Evolutionary conservation across 495 filamentous ascomycete species (phyloP).

Genomic region (Aspergillus kassunensis): DNA sequence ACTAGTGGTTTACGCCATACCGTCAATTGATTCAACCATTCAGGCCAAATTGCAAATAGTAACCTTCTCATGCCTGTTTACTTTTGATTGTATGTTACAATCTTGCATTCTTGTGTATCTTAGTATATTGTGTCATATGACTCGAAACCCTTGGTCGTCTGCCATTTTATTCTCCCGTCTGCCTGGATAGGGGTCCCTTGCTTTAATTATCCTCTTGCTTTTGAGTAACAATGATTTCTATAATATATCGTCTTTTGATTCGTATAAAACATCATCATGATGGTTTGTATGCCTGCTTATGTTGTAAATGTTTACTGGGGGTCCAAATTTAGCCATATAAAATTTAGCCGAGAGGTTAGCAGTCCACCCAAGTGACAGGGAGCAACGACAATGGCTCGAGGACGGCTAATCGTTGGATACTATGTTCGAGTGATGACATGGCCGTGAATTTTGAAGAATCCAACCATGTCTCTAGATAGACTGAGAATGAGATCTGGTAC

Average conservation of each 20-base stretch:
- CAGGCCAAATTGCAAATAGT: slow-evolving; percentile 16
- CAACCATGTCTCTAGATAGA: too few relatives aligned
- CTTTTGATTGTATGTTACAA: slow-evolving; percentile 8
- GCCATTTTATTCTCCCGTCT: slow-evolving; percentile 23
- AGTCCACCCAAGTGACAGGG: too few relatives aligned
- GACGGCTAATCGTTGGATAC: too few relatives aligned
- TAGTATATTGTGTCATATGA: slow-evolving; percentile 36
- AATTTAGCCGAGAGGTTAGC: too few relatives aligned
- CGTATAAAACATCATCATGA: too few relatives aligned
- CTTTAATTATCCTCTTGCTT: slow-evolving; percentile 24
- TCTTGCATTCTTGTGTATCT: slow-evolving; percentile 40
- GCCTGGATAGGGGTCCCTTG: slow-evolving; percentile 18
- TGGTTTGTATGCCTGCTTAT: not conserved
- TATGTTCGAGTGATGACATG: too few relatives aligned
- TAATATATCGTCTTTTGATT: too few relatives aligned
- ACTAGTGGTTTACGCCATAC: slow-evolving; percentile 18
- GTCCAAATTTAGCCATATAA: too few relatives aligned
- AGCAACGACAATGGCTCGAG: too few relatives aligned
- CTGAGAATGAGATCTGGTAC: too few relatives aligned
- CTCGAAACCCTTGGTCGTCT: slow-evolving; percentile 30
- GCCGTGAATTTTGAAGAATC: too few relatives aligned
- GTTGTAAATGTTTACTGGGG: too few relatives aligned
- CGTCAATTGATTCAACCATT: slow-evolving; percentile 14
- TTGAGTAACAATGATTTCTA: slow-evolving; percentile 21
- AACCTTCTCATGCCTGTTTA: slow-evolving; percentile 17